These are phyloP conservation scores for Harringtonia aguacate DNA, from an alignment of 2,329 filamentous ascomycete genomes.

Conservation along the genomic window DNA sequence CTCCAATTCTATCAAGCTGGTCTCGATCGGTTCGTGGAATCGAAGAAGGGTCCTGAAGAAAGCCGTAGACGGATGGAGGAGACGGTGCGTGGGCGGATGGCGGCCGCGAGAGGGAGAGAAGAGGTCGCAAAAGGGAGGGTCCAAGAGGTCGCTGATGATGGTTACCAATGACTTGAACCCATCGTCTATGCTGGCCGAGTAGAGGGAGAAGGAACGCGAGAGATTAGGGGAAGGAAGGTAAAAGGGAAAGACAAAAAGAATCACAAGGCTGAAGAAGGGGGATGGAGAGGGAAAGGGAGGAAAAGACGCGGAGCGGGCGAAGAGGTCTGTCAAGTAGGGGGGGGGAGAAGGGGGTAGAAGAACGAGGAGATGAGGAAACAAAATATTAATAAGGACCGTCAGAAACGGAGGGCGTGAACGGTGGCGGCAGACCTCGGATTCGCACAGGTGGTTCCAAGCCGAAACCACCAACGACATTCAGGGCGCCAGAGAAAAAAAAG, in stretches of 20 bases:
- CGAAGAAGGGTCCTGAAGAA: too few species aligned
- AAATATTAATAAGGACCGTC: background rate
- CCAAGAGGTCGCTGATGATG: background rate
- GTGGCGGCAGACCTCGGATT: background rate
- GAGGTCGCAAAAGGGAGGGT: too few species aligned
- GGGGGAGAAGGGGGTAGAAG: background rate
- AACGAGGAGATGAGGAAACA: background rate
- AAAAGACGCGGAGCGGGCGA: background rate
- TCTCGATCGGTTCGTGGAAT: too few species aligned
- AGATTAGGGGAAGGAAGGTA: background rate
- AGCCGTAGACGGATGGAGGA: too few species aligned
- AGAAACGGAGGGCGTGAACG: constrained; percentile 2
- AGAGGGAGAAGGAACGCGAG: background rate
- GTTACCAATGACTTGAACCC: background rate
- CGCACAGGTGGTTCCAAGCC: background rate
- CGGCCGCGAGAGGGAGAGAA: background rate
- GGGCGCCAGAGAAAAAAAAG: background rate
- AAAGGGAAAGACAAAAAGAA: background rate
- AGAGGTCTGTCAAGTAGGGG: background rate
- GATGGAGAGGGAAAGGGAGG: background rate
- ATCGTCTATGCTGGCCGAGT: background rate
- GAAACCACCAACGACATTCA: too few species aligned
- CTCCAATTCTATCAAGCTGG: too few species aligned
- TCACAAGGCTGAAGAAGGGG: background rate
- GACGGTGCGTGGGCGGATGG: too few species aligned